Evolutionary conservation across 192 early-diverging fungal species (phyloP), one percentile per base, ranked within the genome.

Genomic region (Rhizoclosmatium globosum): DNA sequence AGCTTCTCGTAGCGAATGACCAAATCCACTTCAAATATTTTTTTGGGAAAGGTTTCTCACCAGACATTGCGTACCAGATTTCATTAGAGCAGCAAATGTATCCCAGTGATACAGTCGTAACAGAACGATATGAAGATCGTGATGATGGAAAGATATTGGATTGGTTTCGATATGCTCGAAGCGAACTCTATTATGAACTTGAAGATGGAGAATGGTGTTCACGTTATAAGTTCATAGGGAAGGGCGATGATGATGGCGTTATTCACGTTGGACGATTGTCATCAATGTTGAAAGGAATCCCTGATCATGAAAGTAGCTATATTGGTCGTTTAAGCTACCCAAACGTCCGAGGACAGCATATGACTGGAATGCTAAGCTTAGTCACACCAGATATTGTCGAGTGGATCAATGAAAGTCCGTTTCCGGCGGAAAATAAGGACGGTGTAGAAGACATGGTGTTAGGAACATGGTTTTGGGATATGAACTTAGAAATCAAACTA

Each of bases 101-200:
- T 13, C 46, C 50, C 6, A 4, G 41, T 56, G 69, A 71, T 42
- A 56, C 19, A 6, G 60, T 41, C 17, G n/a, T 71, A 4, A 71
- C 69, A 38, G 47, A 71, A 3, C 46, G 69, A 7, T 23, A 56
- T 23, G 69, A 71, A 56, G 50, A 44, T 56, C 69, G 69, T 6
- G 69, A 71, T 71, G 69, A 71, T 38, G 69, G 69, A 15, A 71
- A 56, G 38, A n/a, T 71, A 17, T 56, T 71, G 46, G 69, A 71
- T 56, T 71, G 69, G 69, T 57, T 71, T 21, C 53, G 23, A 39
- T 4, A 21, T 7, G 69, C 69, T 4, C 17, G 69, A 41, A 48
- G 39, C 6, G 17, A 39, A 15, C 6, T 39, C 21, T 31, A n/a
- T 71, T 15, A 42, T 68, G 15, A n/a, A 31, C 0, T 31, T 11